Conservation (phyloP, 208 protist genomes). For the Angomonas ambiguus region DNA sequence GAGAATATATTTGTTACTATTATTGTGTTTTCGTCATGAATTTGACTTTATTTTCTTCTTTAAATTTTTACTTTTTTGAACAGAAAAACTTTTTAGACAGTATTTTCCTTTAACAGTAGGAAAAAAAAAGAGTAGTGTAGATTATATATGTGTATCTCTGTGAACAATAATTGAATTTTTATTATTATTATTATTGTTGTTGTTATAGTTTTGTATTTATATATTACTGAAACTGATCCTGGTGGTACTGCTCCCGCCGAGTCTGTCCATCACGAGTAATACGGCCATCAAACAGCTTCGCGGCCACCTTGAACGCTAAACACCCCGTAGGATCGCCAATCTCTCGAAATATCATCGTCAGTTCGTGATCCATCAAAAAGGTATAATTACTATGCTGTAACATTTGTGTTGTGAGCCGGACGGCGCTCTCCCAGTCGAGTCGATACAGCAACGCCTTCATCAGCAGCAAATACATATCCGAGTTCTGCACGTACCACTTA, state of each 20-base stretch:
- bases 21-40: too few species aligned
- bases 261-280: slow-evolving; percentile 70
- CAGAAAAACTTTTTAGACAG: too few species aligned
- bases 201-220: slow-evolving; percentile 2
- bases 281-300: slow-evolving; percentile 84
- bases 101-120: background rate
- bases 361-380: slow-evolving; percentile 81
- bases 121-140: background rate
- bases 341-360: slow-evolving; percentile 74
- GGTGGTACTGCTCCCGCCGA: slow-evolving; percentile 40
- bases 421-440: slow-evolving; percentile 84
- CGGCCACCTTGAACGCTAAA: slow-evolving; percentile 84
- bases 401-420: slow-evolving; percentile 67
- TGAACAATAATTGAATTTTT: background rate
- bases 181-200: background rate
- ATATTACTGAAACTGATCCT: slow-evolving; percentile 30
- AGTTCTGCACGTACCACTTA: slow-evolving; percentile 79
- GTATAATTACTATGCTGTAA: slow-evolving; percentile 71
- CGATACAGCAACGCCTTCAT: slow-evolving; percentile 76
- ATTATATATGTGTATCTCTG: background rate
- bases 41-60: too few species aligned
- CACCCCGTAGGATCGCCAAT: slow-evolving; percentile 82
- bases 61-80: too few species aligned
- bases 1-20: background rate
- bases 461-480: slow-evolving; percentile 79